Percentiles rank a stretch among this genome's conserved stretches.
Evolutionary conservation across 306 rosid species (phyloP).

Genomic region (Malus sylvestris): DNA sequence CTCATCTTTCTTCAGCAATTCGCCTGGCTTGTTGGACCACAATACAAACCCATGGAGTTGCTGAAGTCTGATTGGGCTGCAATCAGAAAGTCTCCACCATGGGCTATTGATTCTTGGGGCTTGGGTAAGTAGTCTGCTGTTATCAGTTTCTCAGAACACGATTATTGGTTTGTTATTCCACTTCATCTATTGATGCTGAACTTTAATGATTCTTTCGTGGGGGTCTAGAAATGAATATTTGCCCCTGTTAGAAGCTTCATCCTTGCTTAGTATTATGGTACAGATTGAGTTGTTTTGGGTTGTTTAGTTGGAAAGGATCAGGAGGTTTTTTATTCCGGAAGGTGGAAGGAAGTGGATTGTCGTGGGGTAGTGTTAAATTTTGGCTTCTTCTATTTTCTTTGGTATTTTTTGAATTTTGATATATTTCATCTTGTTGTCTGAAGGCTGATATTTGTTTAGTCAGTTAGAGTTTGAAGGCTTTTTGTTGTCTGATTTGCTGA

Average conservation of each 20-base stretch:
- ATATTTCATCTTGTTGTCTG: background rate
- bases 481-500: background rate
- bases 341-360: background rate
- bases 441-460: background rate
- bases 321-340: background rate
- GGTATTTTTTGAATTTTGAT: background rate
- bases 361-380: background rate
- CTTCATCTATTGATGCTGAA: slow-evolving; percentile 1
- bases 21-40: slow-evolving; percentile 95
- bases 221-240: background rate
- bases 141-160: slow-evolving; percentile 4
- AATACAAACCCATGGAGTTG: slow-evolving; percentile 85
- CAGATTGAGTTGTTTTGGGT: background rate
- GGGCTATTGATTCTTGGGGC: slow-evolving; percentile 99
- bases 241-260: background rate
- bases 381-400: background rate
- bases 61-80: slow-evolving; percentile 87
- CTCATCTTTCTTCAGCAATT: slow-evolving; percentile 58
- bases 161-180: slow-evolving; percentile 16
- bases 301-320: background rate
- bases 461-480: background rate
- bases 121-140: slow-evolving; percentile 67
- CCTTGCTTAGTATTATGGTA: background rate
- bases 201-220: slow-evolving; percentile 2
- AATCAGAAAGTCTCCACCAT: slow-evolving; percentile 84